Base-by-base conservation (phyloP, 2,329 filamentous ascomycete species). In the Fusarium sp. region DNA sequence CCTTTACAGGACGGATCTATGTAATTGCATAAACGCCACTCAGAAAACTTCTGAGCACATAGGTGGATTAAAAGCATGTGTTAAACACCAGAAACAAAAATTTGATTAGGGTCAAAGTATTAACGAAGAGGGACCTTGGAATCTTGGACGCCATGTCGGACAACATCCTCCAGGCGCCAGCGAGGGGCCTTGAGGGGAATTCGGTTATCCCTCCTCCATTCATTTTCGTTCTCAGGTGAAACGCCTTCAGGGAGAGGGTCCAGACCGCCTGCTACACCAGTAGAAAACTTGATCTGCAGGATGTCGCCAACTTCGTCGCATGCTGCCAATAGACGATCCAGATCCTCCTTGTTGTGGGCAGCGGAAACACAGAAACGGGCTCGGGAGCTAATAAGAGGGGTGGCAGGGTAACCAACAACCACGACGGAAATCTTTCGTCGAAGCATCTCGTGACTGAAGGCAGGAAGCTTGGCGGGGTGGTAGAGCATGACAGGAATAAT, bases 401-500 rank as follows among this genome's bases (percentile, higher is more conserved):
- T 99, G 10, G 95, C 96, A 8, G 96, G 96, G 78, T 99, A 99
- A 53, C 95, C 96, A 65, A 99, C 96, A 45, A 99, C 93, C 38
- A 99, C 96, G 52, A 98, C 93, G 0, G 95, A 96, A 73, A 99
- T 98, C 81, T 97, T 98, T 77, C 96, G 93, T 82, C 92, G 93
- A 64, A 98, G 88, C 96, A 99, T 98, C 80, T 98, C 96, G 78
- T 97, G 96, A 50, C 94, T 97, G 81, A 99, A 99, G 62, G 96
- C 95, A 6, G 95, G 92, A 86, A 99, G 97, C 83, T 99, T 99
- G 75, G 93, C 96, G n/a, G 96, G 96, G 82, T 98, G 93, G 85
- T 97, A 99, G 30, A 99, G 89, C 76, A 97, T 88, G 71, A 99
- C 81, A 55, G 96, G 96, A 73, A 99, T 94, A 74, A 99, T 98